These are phyloP conservation scores for Fusarium sp. DNA, from an alignment of 2,329 filamentous ascomycete species.

Conservation along the genomic window DNA sequence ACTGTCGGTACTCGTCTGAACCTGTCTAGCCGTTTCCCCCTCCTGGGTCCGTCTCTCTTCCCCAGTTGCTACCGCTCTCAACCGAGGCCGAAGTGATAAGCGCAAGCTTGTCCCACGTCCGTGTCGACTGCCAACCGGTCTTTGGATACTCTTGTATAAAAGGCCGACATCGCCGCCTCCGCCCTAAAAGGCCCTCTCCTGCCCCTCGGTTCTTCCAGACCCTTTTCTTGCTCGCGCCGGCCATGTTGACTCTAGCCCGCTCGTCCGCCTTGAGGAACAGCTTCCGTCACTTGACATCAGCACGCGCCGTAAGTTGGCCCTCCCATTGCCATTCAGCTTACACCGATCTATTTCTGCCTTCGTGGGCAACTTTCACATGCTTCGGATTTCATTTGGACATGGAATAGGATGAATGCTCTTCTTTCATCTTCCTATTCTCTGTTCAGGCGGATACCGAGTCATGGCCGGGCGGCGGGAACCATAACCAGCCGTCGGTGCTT, in stretches of 20 bases:
- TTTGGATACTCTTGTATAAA: slow-evolving; percentile 28
- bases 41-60: neutral
- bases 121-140: slow-evolving; percentile 21
- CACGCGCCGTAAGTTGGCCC: slow-evolving; percentile 41
- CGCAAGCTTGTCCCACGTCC: slow-evolving; percentile 4
- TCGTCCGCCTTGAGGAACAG: slow-evolving; percentile 50
- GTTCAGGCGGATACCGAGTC: slow-evolving; percentile 15
- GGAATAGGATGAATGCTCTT: neutral
- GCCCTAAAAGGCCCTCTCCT: slow-evolving; percentile 5
- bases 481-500: slow-evolving; percentile 12
- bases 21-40: neutral
- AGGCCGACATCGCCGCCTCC: slow-evolving; percentile 22
- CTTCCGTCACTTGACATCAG: slow-evolving; percentile 47
- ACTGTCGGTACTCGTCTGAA: slow-evolving; percentile 1
- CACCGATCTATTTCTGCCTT: neutral
- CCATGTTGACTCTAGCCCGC: slow-evolving; percentile 53
- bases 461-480: slow-evolving; percentile 21
- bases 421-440: neutral
- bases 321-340: neutral
- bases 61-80: slow-evolving; percentile 18
- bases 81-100: slow-evolving; percentile 37
- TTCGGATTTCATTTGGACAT: neutral
- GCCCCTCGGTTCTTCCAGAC: slow-evolving; percentile 7
- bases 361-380: neutral
- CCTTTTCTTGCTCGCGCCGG: slow-evolving; percentile 33